A percentile compares a stretch with the other conserved stretches of the same genome.
phyloP scores from a whole-genome alignment of 352 stramenopile species.

The Pythium rishiriense region DNA sequence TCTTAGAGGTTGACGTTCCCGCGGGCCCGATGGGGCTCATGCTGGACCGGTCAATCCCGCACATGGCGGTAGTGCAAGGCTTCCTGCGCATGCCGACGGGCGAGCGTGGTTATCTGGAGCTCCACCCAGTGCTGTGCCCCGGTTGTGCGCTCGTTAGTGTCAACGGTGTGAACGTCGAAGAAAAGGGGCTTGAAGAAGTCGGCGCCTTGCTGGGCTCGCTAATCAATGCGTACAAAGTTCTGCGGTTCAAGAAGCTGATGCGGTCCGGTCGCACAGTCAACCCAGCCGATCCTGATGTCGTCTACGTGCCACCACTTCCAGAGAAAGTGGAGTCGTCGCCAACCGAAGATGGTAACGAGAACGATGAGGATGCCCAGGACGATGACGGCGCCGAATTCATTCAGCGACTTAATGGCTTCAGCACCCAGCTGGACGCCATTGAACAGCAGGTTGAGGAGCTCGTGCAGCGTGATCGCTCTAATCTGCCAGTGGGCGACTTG shows the following conservation, averaged over 20 bases:
- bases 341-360: slow-evolving; percentile 19
- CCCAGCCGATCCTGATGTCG: slow-evolving; percentile 63
- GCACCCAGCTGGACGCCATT: slow-evolving; percentile 42
- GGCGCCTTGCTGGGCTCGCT: slow-evolving; percentile 68
- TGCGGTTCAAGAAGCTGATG: slow-evolving; percentile 89
- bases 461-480: slow-evolving; percentile 45
- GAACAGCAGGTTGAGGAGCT: slow-evolving; percentile 56
- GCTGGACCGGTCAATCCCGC: slow-evolving; percentile 70
- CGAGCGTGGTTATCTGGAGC: slow-evolving; percentile 72
- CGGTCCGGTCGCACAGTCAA: slow-evolving; percentile 69
- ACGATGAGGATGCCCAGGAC: background rate
- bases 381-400: slow-evolving; percentile 41
- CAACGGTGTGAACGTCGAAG: slow-evolving; percentile 75
- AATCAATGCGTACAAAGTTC: slow-evolving; percentile 49
- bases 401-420: slow-evolving; percentile 46
- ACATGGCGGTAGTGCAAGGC: slow-evolving; percentile 81
- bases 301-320: slow-evolving; percentile 61
- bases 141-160: slow-evolving; percentile 78
- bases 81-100: slow-evolving; percentile 72
- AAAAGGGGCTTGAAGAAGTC: slow-evolving; percentile 69
- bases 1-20: slow-evolving; percentile 80
- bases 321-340: slow-evolving; percentile 29
- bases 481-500: slow-evolving; percentile 39
- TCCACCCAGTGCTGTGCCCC: slow-evolving; percentile 79
- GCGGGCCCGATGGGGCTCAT: slow-evolving; percentile 82